Evolutionary conservation across 140 eudicot species (phyloP).

Genomic region (Cichorium intybus): DNA sequence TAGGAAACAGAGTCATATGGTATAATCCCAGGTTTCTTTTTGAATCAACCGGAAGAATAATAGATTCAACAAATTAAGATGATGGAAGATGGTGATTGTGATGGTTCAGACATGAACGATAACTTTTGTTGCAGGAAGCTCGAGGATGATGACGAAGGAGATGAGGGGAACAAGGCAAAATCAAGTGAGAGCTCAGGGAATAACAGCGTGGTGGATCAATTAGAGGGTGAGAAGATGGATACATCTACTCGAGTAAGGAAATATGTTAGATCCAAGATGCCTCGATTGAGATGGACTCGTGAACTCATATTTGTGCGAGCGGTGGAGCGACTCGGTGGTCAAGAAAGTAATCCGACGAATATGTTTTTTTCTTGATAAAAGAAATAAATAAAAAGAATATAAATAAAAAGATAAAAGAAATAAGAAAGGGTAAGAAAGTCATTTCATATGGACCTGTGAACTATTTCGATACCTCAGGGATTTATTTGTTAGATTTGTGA

Average conservation of each 20-base stretch:
- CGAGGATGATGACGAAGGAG: conserved; percentile 28
- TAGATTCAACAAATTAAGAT: conserved; percentile 18
- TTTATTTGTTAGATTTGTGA: too few relatives aligned
- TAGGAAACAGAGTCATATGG: conserved; percentile 12
- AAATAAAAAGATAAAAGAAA: too few relatives aligned
- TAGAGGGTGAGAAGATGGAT: conserved; percentile 27
- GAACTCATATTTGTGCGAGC: conserved; percentile 60
- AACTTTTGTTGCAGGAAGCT: conserved; percentile 14
- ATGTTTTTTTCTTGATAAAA: too few relatives aligned
- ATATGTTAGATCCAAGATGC: conserved; percentile 69
- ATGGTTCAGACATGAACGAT: conserved; percentile 20
- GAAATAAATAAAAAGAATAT: too few relatives aligned
- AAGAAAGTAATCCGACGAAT: conserved; percentile 58
- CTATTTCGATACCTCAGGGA: too few relatives aligned
- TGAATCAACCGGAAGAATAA: too few relatives aligned
- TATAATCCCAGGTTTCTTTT: neutral
- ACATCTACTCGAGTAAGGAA: conserved; percentile 44
- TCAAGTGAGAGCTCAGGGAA: conserved; percentile 40
- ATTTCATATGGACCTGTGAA: too few relatives aligned
- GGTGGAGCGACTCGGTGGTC: conserved; percentile 69
- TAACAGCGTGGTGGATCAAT: conserved; percentile 33
- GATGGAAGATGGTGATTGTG: conserved; percentile 29
- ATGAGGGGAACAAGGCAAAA: conserved; percentile 30
- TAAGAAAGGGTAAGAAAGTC: too few relatives aligned
- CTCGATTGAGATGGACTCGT: conserved; percentile 71